Evolutionary conservation across 2,329 filamentous ascomycete species (phyloP), one percentile per base, ranked within the genome.

Genomic region (Mycosphaerella sp.): DNA sequence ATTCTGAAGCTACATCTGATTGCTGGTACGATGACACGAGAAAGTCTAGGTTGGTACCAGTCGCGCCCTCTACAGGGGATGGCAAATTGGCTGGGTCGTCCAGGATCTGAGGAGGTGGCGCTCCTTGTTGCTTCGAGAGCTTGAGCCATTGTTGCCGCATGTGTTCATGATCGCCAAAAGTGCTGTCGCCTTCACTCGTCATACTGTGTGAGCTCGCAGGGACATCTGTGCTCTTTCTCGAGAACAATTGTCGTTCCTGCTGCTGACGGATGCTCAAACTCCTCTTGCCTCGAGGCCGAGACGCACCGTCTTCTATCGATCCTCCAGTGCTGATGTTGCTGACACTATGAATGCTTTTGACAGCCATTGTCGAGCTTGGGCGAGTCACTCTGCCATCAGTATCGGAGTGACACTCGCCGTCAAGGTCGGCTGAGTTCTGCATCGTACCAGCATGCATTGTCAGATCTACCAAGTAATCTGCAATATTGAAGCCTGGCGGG

Each of bases 401-500:
- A 49, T 84, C 80, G 30, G 52, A 49, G 12, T 84, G 79, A 50
- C 81, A 78, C 2, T 57, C 47, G 6, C 51, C 52, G 2, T 79
- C 73, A 43, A 82, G 80, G 27, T 82, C 76, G 1, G 75, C 70
- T 9, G 77, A 71, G 1, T 77, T 75, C 34, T 71, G 73, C 12
- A 77, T 73, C 46, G 78, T 76, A 52, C 87, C 81, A 18, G 89
- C 90, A 67, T 98, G 93, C 91, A 98, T 97, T 0, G 93, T 97
- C 36, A 98, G 77, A 67, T 98, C 93, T 27, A 98, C 90, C 4
- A 98, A 80, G 65, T 96, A 98, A 68, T 98, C 93, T 3, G 93
- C 93, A 69, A 98, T 97, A 64, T 98, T 98, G 79, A 97, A 98
- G 2, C 94, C 94, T 18, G 90, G 86, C 9, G 93, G 93, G 65